phyloP scores from a whole-genome alignment of 768 basidiomycete species.

The Rhodosporidiobolus sp. region DNA sequence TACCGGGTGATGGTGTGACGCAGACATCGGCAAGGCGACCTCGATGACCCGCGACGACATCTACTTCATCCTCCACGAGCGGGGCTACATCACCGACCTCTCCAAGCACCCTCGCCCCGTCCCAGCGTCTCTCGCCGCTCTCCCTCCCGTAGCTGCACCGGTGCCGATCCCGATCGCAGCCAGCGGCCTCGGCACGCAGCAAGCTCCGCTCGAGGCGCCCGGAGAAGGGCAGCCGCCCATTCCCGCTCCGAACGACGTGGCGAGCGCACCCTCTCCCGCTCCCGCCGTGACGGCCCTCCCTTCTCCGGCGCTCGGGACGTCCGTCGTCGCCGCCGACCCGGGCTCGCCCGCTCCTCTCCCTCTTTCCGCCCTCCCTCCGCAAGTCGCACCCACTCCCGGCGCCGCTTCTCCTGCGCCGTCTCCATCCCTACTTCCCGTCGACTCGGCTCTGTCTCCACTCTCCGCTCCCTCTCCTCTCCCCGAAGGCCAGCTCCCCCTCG shows the following conservation, averaged over 20 bases:
- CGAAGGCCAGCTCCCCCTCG: not conserved
- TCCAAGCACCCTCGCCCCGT: slow-evolving; percentile 8
- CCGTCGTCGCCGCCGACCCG: not conserved
- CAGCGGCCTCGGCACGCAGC: no score
- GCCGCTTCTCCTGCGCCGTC: no score
- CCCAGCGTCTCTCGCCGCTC: not conserved
- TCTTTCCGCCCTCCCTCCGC: not conserved
- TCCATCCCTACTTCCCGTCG: no score
- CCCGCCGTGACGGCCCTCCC: not conserved
- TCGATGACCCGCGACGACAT: slow-evolving; percentile 90
- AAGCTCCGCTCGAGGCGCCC: no score
- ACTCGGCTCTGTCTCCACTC: not conserved
- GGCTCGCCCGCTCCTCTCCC: slow-evolving; percentile 7
- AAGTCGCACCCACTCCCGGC: not conserved
- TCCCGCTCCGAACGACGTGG: no score
- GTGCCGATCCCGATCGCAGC: no score
- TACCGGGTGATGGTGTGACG: not conserved
- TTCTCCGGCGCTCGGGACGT: not conserved
- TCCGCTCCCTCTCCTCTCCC: no score
- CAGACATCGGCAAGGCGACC: slow-evolving; percentile 76
- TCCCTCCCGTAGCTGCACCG: not conserved
- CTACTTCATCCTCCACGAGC: slow-evolving; percentile 66
- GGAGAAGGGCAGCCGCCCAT: no score
- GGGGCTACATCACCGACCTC: slow-evolving; percentile 63
- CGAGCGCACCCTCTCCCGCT: no score